These are phyloP conservation scores for Mycena floridula DNA, from an alignment of 768 basidiomycete genomes.

Conservation along the genomic window DNA sequence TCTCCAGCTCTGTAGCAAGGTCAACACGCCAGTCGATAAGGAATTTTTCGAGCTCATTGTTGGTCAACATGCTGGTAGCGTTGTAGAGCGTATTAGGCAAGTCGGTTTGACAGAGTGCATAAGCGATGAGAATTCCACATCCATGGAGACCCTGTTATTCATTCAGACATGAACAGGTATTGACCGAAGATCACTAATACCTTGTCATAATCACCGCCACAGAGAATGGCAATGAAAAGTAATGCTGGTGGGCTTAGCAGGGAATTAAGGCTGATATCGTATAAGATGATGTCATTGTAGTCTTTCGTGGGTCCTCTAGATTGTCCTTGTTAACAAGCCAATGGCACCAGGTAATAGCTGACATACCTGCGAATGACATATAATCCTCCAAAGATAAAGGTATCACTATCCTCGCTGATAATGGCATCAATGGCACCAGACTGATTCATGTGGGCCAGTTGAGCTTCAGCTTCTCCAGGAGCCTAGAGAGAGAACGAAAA, in stretches of 20 bases:
- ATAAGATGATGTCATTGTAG: neutral
- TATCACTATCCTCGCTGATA: neutral
- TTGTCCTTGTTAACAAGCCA: neutral
- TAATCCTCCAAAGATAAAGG: neutral
- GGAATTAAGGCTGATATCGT: neutral
- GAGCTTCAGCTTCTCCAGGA: neutral
- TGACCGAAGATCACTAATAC: neutral
- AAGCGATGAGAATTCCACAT: neutral
- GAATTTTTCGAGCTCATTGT: neutral
- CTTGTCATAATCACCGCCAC: constrained; percentile 1
- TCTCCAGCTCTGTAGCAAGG: neutral
- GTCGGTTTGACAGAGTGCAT: neutral
- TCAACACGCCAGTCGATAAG: neutral
- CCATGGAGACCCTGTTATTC: neutral
- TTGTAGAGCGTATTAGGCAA: neutral
- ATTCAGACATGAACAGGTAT: neutral
- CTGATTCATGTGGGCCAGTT: neutral
- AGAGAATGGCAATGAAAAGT: neutral
- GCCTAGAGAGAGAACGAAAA: neutral
- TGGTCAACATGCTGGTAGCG: neutral
- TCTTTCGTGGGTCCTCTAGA: neutral
- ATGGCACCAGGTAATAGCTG: neutral
- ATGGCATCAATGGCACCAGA: neutral
- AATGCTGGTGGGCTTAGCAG: neutral
- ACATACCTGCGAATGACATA: neutral